Base-by-base conservation (phyloP, 148 eudicot species). In the Nepenthes gracilis region DNA sequence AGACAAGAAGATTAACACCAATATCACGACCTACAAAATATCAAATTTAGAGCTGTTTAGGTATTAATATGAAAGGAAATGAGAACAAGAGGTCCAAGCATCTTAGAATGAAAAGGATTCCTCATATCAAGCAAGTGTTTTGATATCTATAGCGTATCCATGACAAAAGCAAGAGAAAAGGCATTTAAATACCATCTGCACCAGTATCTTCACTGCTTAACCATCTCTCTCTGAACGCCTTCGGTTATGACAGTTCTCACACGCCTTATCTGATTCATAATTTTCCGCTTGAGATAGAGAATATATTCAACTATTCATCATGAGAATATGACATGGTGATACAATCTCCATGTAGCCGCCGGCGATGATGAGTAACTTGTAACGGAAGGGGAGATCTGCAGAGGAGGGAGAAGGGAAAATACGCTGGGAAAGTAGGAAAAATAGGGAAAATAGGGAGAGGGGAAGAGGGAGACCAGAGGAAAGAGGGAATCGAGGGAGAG, bases 171-270 rank as follows among this genome's bases (percentile, higher is more conserved):
- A 47, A 35, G 47, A n/a, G n/a, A n/a, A n/a, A n/a, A n/a, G n/a
- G 40, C 57, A 48, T 12, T 48, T 48, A 59, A 64, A 61, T 86
- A 93, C 98, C 98, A 77, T 93, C 88, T 66, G 98, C 98, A 68
- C 98, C 98, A 60, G 98, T 93, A 80, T 93, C 98, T 78, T 93
- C 98, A 78, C 98, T 93, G 73, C 98, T 93, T 67, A 93, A 68
- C 98, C 96, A 93, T 75, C 88, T 88, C 85, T 93, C 96, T 72
- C 74, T 86, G n/a, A 48, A 93, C 98, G 67, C 96, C 98, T 58
- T 88, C 96, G 60, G 75, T 45, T 54, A 88, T 67, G 13, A 86
- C 96, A 62, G 82, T 65, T 78, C 73, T 86, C 61, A 93, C 89
- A 66, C 98, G 96, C n/a, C 71, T 83, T 55, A 81, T 89, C 98